Percentiles rank a stretch among this genome's conserved stretches.
These are phyloP conservation scores for Penicillium concentricum DNA, from an alignment of 2,329 filamentous ascomycete species.

Conservation along the genomic window DNA sequence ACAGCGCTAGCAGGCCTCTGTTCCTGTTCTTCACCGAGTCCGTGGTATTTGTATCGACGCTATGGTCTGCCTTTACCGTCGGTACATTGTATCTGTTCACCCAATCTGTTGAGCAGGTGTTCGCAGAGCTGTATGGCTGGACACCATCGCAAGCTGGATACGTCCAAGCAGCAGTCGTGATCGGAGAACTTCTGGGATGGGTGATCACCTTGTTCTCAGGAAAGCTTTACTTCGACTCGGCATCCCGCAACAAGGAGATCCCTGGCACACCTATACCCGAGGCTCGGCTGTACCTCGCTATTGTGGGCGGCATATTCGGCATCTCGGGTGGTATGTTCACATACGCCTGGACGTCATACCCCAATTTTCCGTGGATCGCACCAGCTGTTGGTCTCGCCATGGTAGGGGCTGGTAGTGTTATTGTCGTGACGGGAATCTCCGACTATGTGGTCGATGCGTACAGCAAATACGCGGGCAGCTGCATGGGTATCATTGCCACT, in stretches of 20 bases:
- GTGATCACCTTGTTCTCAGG: constrained; percentile 32
- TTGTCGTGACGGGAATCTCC: constrained; percentile 48
- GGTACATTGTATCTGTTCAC: constrained; percentile 47
- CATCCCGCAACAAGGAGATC: constrained; percentile 38
- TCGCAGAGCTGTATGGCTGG: constrained; percentile 34
- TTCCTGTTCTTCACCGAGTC: constrained; percentile 44
- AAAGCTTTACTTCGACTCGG: constrained; percentile 31
- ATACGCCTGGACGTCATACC: constrained; percentile 38
- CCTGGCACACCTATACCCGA: constrained; percentile 46
- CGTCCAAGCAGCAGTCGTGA: constrained; percentile 43
- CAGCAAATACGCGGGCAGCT: constrained; percentile 48
- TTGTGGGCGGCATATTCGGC: constrained; percentile 35
- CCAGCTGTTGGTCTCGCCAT: constrained; percentile 35
- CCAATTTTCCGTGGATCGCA: constrained; percentile 36
- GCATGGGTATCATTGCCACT: constrained; percentile 46
- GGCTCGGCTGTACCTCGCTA: constrained; percentile 44
- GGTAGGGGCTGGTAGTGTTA: constrained; percentile 43
- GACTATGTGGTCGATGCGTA: constrained; percentile 54
- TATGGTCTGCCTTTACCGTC: constrained; percentile 47
- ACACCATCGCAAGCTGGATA: constrained; percentile 35
- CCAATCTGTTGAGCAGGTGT: constrained; percentile 44
- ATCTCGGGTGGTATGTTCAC: constrained; percentile 39
- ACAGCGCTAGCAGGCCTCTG: constrained; percentile 39
- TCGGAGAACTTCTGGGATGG: constrained; percentile 44
- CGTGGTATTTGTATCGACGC: constrained; percentile 43